These are phyloP conservation scores for Schizochytrium sp. DNA, from an alignment of 108 stramenopile genomes.

Conservation along the genomic window DNA sequence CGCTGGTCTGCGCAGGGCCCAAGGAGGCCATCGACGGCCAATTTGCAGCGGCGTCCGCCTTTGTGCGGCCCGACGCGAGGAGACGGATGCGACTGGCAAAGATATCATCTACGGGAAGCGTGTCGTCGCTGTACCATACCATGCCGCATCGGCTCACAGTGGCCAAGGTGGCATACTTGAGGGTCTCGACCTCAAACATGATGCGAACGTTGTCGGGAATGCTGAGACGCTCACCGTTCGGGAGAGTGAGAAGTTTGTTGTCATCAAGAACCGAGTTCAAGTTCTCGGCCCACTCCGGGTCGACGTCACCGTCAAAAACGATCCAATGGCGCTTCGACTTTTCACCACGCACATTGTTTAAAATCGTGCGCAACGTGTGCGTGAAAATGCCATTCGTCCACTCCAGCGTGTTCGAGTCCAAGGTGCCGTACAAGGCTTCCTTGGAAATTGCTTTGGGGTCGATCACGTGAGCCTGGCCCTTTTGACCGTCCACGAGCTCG, in stretches of 20 bases:
- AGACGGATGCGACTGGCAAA: conserved; percentile 51
- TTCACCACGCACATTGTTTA: conserved; percentile 87
- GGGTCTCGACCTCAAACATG: conserved; percentile 86
- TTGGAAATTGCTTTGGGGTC: conserved; percentile 92
- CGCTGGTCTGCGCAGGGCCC: neutral
- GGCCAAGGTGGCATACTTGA: conserved; percentile 87
- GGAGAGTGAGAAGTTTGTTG: conserved; percentile 58
- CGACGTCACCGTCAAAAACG: conserved; percentile 44
- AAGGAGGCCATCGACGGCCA: neutral
- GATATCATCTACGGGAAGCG: conserved; percentile 70
- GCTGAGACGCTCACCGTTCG: conserved; percentile 62
- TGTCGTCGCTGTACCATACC: conserved; percentile 91
- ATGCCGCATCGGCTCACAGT: conserved; percentile 97
- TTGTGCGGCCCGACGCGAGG: conserved; percentile 29
- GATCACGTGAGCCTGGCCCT: conserved; percentile 81
- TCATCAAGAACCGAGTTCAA: conserved; percentile 60
- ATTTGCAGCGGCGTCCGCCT: neutral
- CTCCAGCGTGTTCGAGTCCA: conserved; percentile 94
- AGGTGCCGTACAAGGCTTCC: conserved; percentile 75
- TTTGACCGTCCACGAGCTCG: conserved; percentile 68
- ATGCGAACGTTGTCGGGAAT: conserved; percentile 78
- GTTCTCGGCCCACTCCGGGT: conserved; percentile 51
- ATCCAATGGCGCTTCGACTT: conserved; percentile 77
- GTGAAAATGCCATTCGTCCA: conserved; percentile 99
- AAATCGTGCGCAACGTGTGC: conserved; percentile 60